Conservation (phyloP, 495 filamentous ascomycete genomes). For the Penicillium macrosclerotiorum region DNA sequence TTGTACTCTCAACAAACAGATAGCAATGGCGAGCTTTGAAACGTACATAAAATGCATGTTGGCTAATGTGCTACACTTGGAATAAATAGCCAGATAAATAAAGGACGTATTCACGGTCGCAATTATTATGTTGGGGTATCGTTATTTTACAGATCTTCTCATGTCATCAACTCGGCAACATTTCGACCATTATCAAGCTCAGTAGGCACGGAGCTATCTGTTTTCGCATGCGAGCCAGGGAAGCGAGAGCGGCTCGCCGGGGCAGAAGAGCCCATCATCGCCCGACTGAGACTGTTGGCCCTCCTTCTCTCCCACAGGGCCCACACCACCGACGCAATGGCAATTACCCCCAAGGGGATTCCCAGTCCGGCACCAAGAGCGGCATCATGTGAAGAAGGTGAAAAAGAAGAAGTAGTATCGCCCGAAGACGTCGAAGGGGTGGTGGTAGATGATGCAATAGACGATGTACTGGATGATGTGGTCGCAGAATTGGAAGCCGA, state of each 20-base stretch:
- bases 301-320: slow-evolving; percentile 25
- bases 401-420: too few species aligned
- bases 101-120: too few species aligned
- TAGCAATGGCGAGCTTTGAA: too few species aligned
- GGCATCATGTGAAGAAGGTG: slow-evolving; percentile 10
- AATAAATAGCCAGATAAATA: too few species aligned
- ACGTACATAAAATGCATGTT: too few species aligned
- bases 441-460: too few species aligned
- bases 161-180: slow-evolving; percentile 13
- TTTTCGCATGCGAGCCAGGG: slow-evolving; percentile 1
- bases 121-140: too few species aligned
- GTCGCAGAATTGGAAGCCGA: slow-evolving; percentile 27
- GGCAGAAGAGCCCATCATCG: neutral
- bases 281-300: slow-evolving; percentile 8
- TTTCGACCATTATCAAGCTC: slow-evolving; percentile 7
- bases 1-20: too few species aligned
- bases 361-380: slow-evolving; percentile 31
- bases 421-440: too few species aligned
- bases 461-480: slow-evolving; percentile 39
- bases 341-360: slow-evolving; percentile 29
- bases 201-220: slow-evolving; percentile 2
- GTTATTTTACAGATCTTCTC: neutral
- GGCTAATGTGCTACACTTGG: too few species aligned
- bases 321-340: slow-evolving; percentile 27
- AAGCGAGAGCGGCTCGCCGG: neutral